These are phyloP conservation scores for Ustilago crameri DNA, from an alignment of 1,284 basidiomycete species.

Conservation along the genomic window DNA sequence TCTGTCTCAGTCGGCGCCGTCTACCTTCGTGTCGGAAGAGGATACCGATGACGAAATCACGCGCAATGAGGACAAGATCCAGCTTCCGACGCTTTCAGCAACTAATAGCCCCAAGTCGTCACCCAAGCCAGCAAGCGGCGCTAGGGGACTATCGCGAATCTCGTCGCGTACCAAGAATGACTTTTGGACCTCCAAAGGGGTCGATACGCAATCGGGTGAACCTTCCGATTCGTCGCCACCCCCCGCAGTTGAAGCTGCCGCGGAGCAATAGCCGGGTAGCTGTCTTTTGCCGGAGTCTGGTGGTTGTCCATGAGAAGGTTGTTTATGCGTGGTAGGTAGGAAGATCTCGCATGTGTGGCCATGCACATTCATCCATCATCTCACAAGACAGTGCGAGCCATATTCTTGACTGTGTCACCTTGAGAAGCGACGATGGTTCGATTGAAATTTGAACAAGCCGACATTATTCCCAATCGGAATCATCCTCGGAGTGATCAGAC, in stretches of 20 bases:
- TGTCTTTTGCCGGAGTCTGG: not conserved
- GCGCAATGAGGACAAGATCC: conserved; percentile 23
- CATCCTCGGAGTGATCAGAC: conserved; percentile 38
- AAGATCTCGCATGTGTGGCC: too few species aligned
- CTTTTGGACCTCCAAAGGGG: conserved; percentile 45
- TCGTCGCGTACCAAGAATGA: conserved; percentile 47
- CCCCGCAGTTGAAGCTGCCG: conserved; percentile 2
- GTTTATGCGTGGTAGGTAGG: too few species aligned
- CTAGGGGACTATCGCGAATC: conserved; percentile 24
- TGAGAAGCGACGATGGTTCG: too few species aligned
- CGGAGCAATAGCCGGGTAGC: not conserved
- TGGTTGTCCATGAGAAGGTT: not conserved
- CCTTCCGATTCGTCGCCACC: conserved; percentile 34
- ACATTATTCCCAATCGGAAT: conserved; percentile 57
- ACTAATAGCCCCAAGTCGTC: conserved; percentile 22
- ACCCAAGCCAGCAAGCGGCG: conserved; percentile 13
- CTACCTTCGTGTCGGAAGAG: conserved; percentile 45
- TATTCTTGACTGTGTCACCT: too few species aligned
- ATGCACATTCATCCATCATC: too few species aligned
- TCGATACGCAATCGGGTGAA: conserved; percentile 14
- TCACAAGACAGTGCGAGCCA: too few species aligned
- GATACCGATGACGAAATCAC: conserved; percentile 28
- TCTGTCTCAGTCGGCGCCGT: conserved; percentile 43
- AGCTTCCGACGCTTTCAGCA: conserved; percentile 30
- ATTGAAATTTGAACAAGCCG: not conserved